These are phyloP conservation scores for Lichtheimia ramosa DNA, from an alignment of 371 early-diverging fungal species.

Conservation along the genomic window DNA sequence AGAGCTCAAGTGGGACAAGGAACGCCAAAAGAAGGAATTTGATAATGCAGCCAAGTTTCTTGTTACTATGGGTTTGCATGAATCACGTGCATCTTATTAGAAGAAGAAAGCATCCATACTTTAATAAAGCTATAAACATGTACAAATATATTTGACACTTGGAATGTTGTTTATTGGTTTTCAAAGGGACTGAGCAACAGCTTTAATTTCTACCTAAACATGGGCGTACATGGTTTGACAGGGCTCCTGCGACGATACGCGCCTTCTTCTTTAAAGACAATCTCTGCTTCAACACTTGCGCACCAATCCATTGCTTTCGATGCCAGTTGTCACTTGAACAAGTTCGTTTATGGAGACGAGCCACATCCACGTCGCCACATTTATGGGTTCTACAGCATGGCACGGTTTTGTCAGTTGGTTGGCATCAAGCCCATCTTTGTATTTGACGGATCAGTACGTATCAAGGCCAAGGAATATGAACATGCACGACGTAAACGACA, in stretches of 20 bases:
- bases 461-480: constrained; percentile 53
- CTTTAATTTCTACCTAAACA: constrained; percentile 10
- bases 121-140: too few relatives aligned
- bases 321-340: constrained; percentile 61
- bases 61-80: constrained; percentile 84
- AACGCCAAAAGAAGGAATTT: constrained; percentile 68
- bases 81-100: background rate
- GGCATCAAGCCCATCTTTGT: constrained; percentile 62
- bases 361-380: constrained; percentile 50
- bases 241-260: constrained; percentile 49
- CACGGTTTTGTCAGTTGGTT: constrained; percentile 41
- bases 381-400: constrained; percentile 52
- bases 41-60: constrained; percentile 77
- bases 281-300: constrained; percentile 32
- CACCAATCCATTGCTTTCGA: constrained; percentile 54
- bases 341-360: constrained; percentile 55
- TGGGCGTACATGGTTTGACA: constrained; percentile 63
- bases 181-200: too few relatives aligned
- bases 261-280: constrained; percentile 37
- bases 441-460: constrained; percentile 53
- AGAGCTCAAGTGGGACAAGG: constrained; percentile 82
- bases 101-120: too few relatives aligned
- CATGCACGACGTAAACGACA: constrained; percentile 28
- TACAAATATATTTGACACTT: too few relatives aligned
- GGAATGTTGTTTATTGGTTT: too few relatives aligned